These are phyloP conservation scores for Microcos paniculata DNA, from an alignment of 345 rosid genomes.

Conservation along the genomic window DNA sequence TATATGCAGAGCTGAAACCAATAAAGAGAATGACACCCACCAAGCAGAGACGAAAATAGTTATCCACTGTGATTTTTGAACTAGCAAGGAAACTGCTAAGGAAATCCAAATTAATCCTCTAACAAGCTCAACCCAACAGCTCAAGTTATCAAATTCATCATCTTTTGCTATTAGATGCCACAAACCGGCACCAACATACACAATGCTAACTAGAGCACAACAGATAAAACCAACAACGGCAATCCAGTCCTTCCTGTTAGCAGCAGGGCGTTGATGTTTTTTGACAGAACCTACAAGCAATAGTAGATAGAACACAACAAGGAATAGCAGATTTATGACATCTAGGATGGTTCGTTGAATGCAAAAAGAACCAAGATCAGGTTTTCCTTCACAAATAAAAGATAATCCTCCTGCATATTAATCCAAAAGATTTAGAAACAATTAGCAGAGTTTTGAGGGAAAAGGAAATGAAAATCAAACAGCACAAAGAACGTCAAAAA, in stretches of 20 bases:
- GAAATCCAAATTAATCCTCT: conserved; percentile 66
- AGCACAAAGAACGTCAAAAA: neutral
- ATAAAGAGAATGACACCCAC: conserved; percentile 63
- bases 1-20: conserved; percentile 45
- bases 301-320: conserved; percentile 51
- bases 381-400: conserved; percentile 51
- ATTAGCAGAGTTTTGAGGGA: neutral
- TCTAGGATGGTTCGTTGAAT: conserved; percentile 56
- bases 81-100: conserved; percentile 57
- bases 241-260: conserved; percentile 42
- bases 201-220: conserved; percentile 45
- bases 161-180: conserved; percentile 29
- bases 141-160: conserved; percentile 8
- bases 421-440: neutral
- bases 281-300: conserved; percentile 35
- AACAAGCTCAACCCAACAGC: conserved; percentile 38
- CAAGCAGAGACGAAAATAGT: conserved; percentile 45
- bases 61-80: conserved; percentile 42
- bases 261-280: conserved; percentile 9
- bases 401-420: conserved; percentile 44
- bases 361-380: conserved; percentile 49
- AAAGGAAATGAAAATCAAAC: neutral
- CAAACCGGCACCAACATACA: conserved; percentile 35
- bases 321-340: conserved; percentile 49
- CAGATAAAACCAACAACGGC: conserved; percentile 37